These are phyloP conservation scores for Triglochin maritima DNA, from an alignment of 106 monocot genomes.

Conservation along the genomic window DNA sequence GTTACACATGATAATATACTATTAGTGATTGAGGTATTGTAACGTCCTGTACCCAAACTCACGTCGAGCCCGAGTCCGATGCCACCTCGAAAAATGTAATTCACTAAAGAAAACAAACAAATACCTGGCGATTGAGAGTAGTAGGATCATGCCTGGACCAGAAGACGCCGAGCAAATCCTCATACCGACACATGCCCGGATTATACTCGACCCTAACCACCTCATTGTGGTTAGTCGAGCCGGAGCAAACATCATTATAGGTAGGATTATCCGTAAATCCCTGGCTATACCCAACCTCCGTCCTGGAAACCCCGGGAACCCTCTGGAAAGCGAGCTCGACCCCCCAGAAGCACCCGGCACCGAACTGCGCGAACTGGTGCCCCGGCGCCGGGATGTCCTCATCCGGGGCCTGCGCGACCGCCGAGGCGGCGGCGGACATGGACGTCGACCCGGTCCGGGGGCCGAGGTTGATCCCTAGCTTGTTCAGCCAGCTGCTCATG, in stretches of 20 bases:
- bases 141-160: constrained; percentile 85
- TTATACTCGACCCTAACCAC: constrained; percentile 81
- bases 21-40: too few species aligned
- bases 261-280: constrained; percentile 57
- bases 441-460: constrained; percentile 13
- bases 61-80: too few species aligned
- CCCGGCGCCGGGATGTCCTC: constrained; percentile 59
- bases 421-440: constrained; percentile 26
- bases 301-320: constrained; percentile 59
- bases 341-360: constrained; percentile 95
- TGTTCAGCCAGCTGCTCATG: constrained; percentile 43
- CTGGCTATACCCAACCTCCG: constrained; percentile 89
- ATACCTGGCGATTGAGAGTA: constrained; percentile 79
- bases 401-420: constrained; percentile 61
- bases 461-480: constrained; percentile 47
- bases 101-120: neutral
- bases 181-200: constrained; percentile 45
- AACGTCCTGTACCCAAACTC: too few species aligned
- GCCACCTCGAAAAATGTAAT: too few species aligned
- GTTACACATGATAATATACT: too few species aligned
- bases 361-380: constrained; percentile 77
- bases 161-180: constrained; percentile 65
- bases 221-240: constrained; percentile 63
- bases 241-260: constrained; percentile 81
- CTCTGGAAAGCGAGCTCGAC: constrained; percentile 88